A percentile compares a stretch with the other conserved stretches of the same genome.
phyloP scores from a whole-genome alignment of 2,329 filamentous ascomycete species.

The Blumeria graminis region DNA sequence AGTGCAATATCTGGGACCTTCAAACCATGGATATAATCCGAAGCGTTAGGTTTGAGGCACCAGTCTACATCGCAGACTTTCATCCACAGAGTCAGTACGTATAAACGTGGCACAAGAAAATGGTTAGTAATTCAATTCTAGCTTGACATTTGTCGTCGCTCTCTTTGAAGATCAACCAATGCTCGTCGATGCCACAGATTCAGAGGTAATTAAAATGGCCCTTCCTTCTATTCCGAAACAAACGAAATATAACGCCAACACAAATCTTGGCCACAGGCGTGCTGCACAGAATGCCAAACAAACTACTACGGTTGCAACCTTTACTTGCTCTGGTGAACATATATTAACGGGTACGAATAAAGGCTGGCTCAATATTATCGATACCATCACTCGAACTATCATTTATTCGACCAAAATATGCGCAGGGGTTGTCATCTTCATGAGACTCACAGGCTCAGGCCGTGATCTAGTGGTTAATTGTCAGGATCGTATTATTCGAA shows the following conservation, averaged over 20 bases:
- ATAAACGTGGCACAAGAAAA: not conserved
- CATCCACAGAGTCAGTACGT: slow-evolving; percentile 71
- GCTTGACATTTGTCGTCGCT: slow-evolving; percentile 67
- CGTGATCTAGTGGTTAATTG: slow-evolving; percentile 78
- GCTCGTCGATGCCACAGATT: slow-evolving; percentile 54
- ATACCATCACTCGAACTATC: slow-evolving; percentile 53
- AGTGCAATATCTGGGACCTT: slow-evolving; percentile 87
- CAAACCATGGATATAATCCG: slow-evolving; percentile 44
- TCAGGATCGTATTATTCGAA: slow-evolving; percentile 83
- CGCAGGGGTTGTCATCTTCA: slow-evolving; percentile 64
- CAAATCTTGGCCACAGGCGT: slow-evolving; percentile 54
- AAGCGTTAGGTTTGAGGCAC: slow-evolving; percentile 74
- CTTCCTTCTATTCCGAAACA: slow-evolving; percentile 67
- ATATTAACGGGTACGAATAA: slow-evolving; percentile 87
- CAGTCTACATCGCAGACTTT: slow-evolving; percentile 86
- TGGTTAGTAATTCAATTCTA: slow-evolving; percentile 17
- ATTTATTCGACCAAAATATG: slow-evolving; percentile 81
- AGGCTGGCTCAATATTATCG: slow-evolving; percentile 88
- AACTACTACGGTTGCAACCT: slow-evolving; percentile 79
- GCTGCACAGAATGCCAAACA: slow-evolving; percentile 82
- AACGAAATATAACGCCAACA: slow-evolving; percentile 42
- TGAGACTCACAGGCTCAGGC: slow-evolving; percentile 66
- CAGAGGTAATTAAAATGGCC: slow-evolving; percentile 47
- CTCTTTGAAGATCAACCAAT: slow-evolving; percentile 84
- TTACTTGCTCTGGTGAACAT: slow-evolving; percentile 64